Conservation (phyloP, 257 asterid genomes). For the Petunia secreta region DNA sequence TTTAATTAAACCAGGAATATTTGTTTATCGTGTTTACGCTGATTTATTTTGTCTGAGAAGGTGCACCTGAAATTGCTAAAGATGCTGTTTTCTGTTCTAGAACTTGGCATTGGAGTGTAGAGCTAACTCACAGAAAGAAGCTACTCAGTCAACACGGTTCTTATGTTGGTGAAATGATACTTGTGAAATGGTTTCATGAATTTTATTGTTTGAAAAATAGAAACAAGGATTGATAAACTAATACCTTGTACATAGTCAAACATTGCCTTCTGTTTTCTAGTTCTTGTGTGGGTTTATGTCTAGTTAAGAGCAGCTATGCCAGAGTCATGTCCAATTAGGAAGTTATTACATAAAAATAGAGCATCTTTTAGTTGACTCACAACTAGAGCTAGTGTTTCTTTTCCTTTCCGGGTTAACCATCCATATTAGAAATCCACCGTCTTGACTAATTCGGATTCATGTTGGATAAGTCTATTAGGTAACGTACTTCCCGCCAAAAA, state of each 20-base stretch:
- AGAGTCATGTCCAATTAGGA: not conserved
- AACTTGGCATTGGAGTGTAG: no score
- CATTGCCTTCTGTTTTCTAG: not conserved
- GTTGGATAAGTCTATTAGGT: not conserved
- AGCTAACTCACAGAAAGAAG: not conserved
- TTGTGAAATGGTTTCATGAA: not conserved
- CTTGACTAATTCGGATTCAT: no score
- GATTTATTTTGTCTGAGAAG: no score
- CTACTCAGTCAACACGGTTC: conserved; percentile 29
- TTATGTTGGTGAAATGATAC: conserved; percentile 7
- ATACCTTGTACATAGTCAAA: not conserved
- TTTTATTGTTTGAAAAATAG: not conserved
- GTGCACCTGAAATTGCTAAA: no score
- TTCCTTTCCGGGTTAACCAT: not conserved
- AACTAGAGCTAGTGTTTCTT: not conserved
- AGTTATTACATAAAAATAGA: not conserved
- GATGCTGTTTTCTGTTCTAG: no score
- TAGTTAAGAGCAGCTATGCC: not conserved
- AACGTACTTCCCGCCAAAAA: not conserved
- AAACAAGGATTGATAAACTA: not conserved
- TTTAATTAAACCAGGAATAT: no score
- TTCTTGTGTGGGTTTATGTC: not conserved
- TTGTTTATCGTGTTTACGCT: no score
- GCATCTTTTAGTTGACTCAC: not conserved
- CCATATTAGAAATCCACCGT: not conserved